Percentiles rank a stretch among this genome's conserved stretches.
Evolutionary conservation across 73 alveolate species (phyloP).

Genomic region (Tetrahymena thermophila): DNA sequence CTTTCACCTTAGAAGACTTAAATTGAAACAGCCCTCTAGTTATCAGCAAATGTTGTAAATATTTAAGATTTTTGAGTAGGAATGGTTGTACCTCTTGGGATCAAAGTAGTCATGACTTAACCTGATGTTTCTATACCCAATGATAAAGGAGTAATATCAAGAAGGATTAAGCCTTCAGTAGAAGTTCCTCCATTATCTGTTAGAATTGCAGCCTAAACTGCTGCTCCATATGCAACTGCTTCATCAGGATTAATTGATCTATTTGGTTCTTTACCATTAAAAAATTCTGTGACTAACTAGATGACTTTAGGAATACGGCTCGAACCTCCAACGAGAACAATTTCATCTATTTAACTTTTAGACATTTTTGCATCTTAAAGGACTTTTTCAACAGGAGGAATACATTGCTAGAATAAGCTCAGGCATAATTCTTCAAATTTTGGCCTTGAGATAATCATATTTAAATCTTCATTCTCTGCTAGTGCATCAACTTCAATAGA

Average conservation of each 20-base stretch:
- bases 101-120: slow-evolving; percentile 68
- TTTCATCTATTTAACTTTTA: slow-evolving; percentile 50
- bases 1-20: slow-evolving; percentile 67
- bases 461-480: slow-evolving; percentile 55
- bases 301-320: slow-evolving; percentile 61
- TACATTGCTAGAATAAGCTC: slow-evolving; percentile 51
- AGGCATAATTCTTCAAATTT: slow-evolving; percentile 65
- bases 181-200: slow-evolving; percentile 39
- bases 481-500: slow-evolving; percentile 63
- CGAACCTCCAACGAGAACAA: slow-evolving; percentile 72
- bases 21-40: neutral
- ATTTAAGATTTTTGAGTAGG: slow-evolving; percentile 47
- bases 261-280: slow-evolving; percentile 40
- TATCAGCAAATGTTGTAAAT: neutral
- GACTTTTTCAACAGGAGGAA: slow-evolving; percentile 49
- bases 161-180: slow-evolving; percentile 42
- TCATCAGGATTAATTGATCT: slow-evolving; percentile 63
- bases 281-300: slow-evolving; percentile 46
- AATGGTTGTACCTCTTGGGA: slow-evolving; percentile 45
- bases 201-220: slow-evolving; percentile 70
- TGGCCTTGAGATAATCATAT: slow-evolving; percentile 49
- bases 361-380: slow-evolving; percentile 20
- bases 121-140: slow-evolving; percentile 65
- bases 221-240: slow-evolving; percentile 82
- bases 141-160: slow-evolving; percentile 78